Base-by-base conservation (phyloP, 2,329 filamentous ascomycete species). In the Talaromyces atroroseus region DNA sequence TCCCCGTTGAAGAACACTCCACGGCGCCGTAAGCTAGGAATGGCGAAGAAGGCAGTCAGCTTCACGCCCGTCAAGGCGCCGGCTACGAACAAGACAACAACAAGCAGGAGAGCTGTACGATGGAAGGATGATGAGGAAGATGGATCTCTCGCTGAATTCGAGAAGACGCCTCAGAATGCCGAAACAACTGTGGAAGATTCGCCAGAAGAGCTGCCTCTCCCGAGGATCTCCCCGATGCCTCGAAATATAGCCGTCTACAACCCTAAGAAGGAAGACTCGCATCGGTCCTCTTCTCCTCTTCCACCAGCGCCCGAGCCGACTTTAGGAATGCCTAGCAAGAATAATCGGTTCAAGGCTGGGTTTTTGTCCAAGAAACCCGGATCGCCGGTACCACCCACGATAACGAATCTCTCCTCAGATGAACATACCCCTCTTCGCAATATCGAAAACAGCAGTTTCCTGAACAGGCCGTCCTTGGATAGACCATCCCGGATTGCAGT, bases 81-180 rank as follows among this genome's bases (percentile, higher is more conserved):
- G 24, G 49, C 60, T 11, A 11, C 45, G 12, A 85, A 89, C 32
- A 36, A 36, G 32, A 16, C 32, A 74, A 87, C 32, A 74, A 87
- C 86, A 71, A 80, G 82, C 10, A 90, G 90, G 72, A 83, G 92
- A 59, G 86, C 82, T 47, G 92, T 99, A 5, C 84, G 92, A 61
- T 99, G 94, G 94, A 86, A 90, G 58, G 91, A 95, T 65, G 94
- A 97, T 65, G 90, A 87, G 2, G 88, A 95, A 66, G 85, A 92
- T 52, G 92, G 91, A 23, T 86, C 87, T 0, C 76, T 97, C 56
- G 91, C 89, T 11, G 94, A 97, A 68, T 96, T 92, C 68, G 89
- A 92, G 67, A 90, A 90, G 74, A 96, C 92, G 2, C 92, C 94
- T 1, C 82, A 91, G 70, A 88, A 86, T 67, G 71, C 81, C 8